A percentile compares a stretch with the other conserved stretches of the same genome.
phyloP scores from a whole-genome alignment of 371 early-diverging fungal genomes.

The Amoeboaphelidium occidentale region DNA sequence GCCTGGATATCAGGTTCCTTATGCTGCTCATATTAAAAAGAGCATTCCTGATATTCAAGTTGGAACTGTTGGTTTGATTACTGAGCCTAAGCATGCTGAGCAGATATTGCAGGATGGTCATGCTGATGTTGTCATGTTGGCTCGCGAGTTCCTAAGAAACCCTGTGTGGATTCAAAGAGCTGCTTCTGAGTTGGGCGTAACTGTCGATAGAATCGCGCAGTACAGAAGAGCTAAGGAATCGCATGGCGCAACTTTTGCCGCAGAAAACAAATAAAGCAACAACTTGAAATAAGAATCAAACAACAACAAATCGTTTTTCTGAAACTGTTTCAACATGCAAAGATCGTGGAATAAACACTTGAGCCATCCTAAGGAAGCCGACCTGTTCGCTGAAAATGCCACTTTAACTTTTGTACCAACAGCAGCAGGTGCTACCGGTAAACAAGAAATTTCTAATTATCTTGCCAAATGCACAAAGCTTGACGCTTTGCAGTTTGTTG shows the following conservation, averaged over 20 bases:
- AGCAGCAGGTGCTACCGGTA: not conserved
- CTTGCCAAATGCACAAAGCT: too few relatives aligned
- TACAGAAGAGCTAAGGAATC: conserved; percentile 14
- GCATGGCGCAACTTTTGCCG: too few relatives aligned
- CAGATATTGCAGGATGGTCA: conserved; percentile 27
- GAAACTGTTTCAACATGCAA: too few relatives aligned
- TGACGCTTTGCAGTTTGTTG: not conserved
- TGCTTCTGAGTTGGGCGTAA: conserved; percentile 30
- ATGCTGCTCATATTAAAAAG: conserved; percentile 27
- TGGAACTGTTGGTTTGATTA: conserved; percentile 50
- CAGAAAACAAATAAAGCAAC: too few relatives aligned
- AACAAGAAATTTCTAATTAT: not conserved
- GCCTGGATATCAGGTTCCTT: conserved; percentile 36
- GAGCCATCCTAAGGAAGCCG: not conserved
- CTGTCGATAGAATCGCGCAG: conserved; percentile 33
- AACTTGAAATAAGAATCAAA: too few relatives aligned
- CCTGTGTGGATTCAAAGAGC: conserved; percentile 22
- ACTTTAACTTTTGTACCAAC: not conserved
- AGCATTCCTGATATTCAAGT: conserved; percentile 20
- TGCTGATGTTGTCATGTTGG: conserved; percentile 51
- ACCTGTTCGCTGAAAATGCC: not conserved
- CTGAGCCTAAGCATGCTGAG: conserved; percentile 32
- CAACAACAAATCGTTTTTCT: too few relatives aligned
- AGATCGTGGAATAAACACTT: too few relatives aligned
- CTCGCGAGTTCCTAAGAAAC: conserved; percentile 44